Percentiles rank a stretch among this genome's conserved stretches.
phyloP scores from a whole-genome alignment of 1,284 basidiomycete species.

The Trichosporon faecale region DNA sequence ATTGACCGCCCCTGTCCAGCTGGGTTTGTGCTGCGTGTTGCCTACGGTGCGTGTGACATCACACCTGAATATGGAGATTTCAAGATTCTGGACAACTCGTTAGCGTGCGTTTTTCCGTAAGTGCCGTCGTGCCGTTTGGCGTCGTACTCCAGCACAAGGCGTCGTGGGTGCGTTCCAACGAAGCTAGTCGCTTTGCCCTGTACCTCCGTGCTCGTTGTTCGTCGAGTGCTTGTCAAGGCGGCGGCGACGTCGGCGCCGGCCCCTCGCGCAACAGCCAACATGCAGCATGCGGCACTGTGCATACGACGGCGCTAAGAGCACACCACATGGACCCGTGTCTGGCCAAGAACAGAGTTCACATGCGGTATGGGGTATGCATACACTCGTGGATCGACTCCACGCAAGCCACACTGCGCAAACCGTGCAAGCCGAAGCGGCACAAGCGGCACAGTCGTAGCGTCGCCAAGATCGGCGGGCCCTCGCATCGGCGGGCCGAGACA shows the following conservation, averaged over 20 bases:
- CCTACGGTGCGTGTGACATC: background rate
- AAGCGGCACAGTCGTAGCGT: background rate
- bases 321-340: background rate
- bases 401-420: background rate
- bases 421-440: too few species aligned
- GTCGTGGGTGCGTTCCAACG: background rate
- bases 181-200: too few species aligned
- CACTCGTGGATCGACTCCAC: background rate
- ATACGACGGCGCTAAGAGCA: too few species aligned
- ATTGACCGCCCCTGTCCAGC: background rate
- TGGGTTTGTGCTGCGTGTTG: too few species aligned
- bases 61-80: background rate
- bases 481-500: background rate
- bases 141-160: background rate
- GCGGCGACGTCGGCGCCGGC: background rate
- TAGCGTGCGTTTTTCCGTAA: slow-evolving; percentile 1
- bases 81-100: background rate
- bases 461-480: background rate
- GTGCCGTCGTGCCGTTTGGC: too few species aligned
- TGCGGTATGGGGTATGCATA: background rate
- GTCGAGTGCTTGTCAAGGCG: background rate
- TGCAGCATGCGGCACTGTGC: too few species aligned
- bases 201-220: too few species aligned
- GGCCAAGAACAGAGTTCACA: background rate
- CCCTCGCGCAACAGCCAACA: background rate